phyloP scores from a whole-genome alignment of 345 rosid species.

The Gossypium herbaceum region DNA sequence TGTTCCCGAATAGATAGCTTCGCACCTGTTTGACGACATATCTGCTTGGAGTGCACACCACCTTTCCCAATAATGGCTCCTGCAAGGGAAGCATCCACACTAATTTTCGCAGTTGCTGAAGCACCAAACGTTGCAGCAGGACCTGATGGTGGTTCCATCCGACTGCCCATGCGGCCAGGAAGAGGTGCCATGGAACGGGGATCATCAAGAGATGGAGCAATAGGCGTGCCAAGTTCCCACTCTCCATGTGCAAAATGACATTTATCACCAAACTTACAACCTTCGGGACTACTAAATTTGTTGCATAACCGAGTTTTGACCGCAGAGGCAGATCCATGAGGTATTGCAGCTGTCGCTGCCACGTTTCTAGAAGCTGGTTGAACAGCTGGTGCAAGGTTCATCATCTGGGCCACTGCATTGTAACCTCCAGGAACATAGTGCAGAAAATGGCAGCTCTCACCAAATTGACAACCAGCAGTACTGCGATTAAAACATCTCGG shows the following conservation, averaged over 20 bases:
- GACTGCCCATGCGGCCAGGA: constrained; percentile 43
- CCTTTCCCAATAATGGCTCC: constrained; percentile 85
- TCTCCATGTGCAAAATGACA: constrained; percentile 77
- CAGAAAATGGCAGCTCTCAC: constrained; percentile 83
- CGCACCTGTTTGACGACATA: constrained; percentile 70
- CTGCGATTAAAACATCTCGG: constrained; percentile 37
- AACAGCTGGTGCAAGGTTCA: constrained; percentile 44
- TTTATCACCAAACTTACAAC: constrained; percentile 72
- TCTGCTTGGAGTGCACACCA: constrained; percentile 71
- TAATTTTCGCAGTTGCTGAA: constrained; percentile 36
- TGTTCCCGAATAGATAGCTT: constrained; percentile 68
- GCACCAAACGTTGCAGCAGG: constrained; percentile 64
- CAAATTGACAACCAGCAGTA: constrained; percentile 86
- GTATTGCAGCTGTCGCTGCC: constrained; percentile 21
- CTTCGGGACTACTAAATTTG: constrained; percentile 52
- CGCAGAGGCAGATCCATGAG: constrained; percentile 35
- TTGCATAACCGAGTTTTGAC: constrained; percentile 59
- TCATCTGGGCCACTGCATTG: constrained; percentile 72
- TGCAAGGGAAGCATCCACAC: constrained; percentile 76
- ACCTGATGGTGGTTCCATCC: constrained; percentile 40
- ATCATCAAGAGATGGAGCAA: constrained; percentile 42
- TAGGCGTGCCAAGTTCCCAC: constrained; percentile 60
- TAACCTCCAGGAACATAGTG: constrained; percentile 82
- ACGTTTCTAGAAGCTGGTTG: constrained; percentile 37
- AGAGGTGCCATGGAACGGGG: constrained; percentile 37